phyloP scores from a whole-genome alignment of 139 green algal genomes.

The Penium margaritaceum region DNA sequence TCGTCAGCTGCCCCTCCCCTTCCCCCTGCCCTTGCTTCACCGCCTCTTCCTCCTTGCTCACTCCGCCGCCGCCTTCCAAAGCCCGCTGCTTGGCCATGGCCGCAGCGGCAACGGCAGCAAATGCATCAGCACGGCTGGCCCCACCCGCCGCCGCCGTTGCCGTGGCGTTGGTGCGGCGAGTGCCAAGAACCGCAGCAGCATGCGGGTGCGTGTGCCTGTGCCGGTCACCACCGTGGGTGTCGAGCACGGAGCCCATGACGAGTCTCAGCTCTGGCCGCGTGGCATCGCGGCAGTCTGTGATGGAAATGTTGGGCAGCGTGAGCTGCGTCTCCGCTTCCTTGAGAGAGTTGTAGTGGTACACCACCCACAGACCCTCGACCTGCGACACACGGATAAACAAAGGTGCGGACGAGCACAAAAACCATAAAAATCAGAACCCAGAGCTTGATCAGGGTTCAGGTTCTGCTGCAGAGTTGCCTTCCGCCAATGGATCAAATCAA shows the following conservation, averaged over 20 bases:
- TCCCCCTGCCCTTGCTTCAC: neutral
- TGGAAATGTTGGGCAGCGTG: slow-evolving; percentile 19
- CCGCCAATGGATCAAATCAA: too few relatives aligned
- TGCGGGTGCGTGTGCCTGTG: neutral
- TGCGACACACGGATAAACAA: neutral
- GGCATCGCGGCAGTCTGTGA: slow-evolving; percentile 26
- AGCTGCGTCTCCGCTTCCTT: slow-evolving; percentile 34
- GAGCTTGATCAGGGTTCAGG: too few relatives aligned
- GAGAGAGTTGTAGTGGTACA: slow-evolving; percentile 21
- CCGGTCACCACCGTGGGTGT: slow-evolving; percentile 16
- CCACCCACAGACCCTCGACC: slow-evolving; percentile 40
- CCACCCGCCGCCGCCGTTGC: too few relatives aligned
- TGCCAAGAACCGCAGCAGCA: neutral
- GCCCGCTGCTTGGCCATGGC: too few relatives aligned
- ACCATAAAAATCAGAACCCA: too few relatives aligned
- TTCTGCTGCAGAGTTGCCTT: too few relatives aligned
- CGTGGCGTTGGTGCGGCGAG: too few relatives aligned
- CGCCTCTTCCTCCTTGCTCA: neutral
- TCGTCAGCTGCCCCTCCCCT: slow-evolving; percentile 16
- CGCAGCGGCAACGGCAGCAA: too few relatives aligned
- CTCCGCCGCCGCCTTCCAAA: neutral
- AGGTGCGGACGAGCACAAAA: too few relatives aligned
- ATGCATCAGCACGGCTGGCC: too few relatives aligned
- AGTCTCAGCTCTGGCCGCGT: slow-evolving; percentile 36
- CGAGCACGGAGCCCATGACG: slow-evolving; percentile 27